Evolutionary conservation across 1,284 basidiomycete species (phyloP).

Genomic region (Porogramme epimiltina): DNA sequence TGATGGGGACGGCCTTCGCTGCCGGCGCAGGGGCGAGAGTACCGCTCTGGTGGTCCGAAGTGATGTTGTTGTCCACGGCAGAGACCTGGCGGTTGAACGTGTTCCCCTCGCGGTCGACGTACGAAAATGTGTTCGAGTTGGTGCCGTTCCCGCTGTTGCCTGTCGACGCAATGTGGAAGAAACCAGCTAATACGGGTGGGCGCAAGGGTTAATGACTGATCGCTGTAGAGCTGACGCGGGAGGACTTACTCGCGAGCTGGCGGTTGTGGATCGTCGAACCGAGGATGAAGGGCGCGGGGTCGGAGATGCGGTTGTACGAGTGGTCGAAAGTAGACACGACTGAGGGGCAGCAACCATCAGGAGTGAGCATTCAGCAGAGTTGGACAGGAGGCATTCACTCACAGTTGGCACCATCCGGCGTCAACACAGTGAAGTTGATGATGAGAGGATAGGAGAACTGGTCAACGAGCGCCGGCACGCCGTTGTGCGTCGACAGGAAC

Average conservation of each 20-base stretch:
- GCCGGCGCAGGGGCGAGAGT: conserved; percentile 40
- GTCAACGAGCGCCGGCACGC: conserved; percentile 52
- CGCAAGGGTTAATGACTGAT: neutral
- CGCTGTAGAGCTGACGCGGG: neutral
- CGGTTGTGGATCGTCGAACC: conserved; percentile 58
- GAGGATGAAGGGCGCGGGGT: conserved; percentile 60
- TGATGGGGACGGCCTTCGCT: conserved; percentile 9
- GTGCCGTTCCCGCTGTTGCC: conserved; percentile 69
- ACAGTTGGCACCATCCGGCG: conserved; percentile 52
- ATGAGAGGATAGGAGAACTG: conserved; percentile 65
- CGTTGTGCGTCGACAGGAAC: conserved; percentile 63
- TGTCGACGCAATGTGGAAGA: conserved; percentile 46
- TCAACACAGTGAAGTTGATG: conserved; percentile 56
- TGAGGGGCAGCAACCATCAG: conserved; percentile 31
- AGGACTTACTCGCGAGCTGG: conserved; percentile 54
- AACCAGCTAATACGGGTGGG: conserved; percentile 53
- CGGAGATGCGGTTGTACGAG: conserved; percentile 60
- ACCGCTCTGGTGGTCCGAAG: conserved; percentile 59
- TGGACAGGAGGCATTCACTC: conserved; percentile 26
- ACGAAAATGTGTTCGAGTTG: conserved; percentile 67
- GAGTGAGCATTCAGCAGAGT: neutral
- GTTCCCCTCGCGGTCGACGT: conserved; percentile 59
- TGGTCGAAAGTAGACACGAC: conserved; percentile 64
- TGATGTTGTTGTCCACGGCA: conserved; percentile 62
- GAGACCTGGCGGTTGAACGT: conserved; percentile 64